phyloP scores from a whole-genome alignment of 805 yeast species.

The Wickerhamomyces queroliae region DNA sequence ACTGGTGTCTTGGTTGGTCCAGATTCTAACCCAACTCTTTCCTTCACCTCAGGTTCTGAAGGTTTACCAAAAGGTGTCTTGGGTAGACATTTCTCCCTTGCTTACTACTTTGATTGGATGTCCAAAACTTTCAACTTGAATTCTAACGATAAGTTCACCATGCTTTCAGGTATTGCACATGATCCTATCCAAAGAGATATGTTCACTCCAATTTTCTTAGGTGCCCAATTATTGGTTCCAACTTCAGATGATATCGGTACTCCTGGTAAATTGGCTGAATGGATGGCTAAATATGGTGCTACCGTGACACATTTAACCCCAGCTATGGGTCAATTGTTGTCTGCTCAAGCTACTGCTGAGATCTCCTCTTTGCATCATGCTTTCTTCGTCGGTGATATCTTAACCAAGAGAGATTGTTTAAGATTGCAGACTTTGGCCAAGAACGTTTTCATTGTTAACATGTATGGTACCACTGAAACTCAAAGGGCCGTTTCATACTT shows the following conservation, averaged over 20 bases:
- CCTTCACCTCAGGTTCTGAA: constrained; percentile 96
- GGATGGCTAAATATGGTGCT: constrained; percentile 91
- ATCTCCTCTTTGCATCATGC: constrained; percentile 90
- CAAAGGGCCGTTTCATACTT: constrained; percentile 96
- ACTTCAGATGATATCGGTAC: constrained; percentile 98
- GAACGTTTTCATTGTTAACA: constrained; percentile 86
- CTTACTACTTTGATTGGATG: constrained; percentile 99
- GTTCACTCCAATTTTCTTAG: constrained; percentile 95
- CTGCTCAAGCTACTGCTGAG: constrained; percentile 90
- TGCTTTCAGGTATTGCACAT: constrained; percentile 98
- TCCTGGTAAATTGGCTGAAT: constrained; percentile 94
- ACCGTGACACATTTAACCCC: constrained; percentile 98
- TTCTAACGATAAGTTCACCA: constrained; percentile 83
- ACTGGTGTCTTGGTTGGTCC: constrained; percentile 96
- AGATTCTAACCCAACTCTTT: constrained; percentile 92
- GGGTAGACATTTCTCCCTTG: constrained; percentile 95
- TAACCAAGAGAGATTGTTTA: constrained; percentile 95
- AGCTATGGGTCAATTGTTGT: constrained; percentile 96
- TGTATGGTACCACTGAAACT: constrained; percentile 99
- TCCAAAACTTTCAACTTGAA: constrained; percentile 73
- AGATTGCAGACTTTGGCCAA: constrained; percentile 88
- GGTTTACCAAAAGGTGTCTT: constrained; percentile 98
- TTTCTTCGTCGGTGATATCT: constrained; percentile 95
- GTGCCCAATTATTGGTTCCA: constrained; percentile 90
- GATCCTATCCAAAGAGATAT: constrained; percentile 99